Evolutionary conservation across 805 yeast genomes (phyloP), one percentile per base, ranked within the genome.

Genomic region (Scheffersomyces amazonensis): DNA sequence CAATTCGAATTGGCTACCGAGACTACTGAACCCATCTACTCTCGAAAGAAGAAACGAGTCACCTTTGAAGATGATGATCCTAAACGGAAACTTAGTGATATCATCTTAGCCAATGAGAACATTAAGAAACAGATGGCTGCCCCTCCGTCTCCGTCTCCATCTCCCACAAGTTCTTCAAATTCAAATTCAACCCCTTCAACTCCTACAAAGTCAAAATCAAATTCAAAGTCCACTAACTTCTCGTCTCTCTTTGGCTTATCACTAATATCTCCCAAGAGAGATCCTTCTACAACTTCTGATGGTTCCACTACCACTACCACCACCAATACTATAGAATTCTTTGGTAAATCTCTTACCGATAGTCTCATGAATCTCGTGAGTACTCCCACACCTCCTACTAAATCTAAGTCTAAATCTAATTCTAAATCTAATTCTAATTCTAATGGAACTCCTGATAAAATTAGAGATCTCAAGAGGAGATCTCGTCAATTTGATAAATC

Each of bases 1-100:
- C 35, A 49, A 6, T n/a, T n/a, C n/a, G 46, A 48, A 25, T 30
- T 41, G 4, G 52, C 49, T 3, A 37, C 52, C 13, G 64, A 71
- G n/a, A 63, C 69, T 2, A 53, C 64, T 11, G 69, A 62, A 36
- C 45, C 60, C 11, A 52, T 60, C 7, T 55, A 58, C 41, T 62
- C 51, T 34, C 42, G 19, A 23, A 10, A 35, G 25, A 15, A 17
- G 21, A 27, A 27, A 12, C n/a, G 30, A 10, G 33, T 23, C 10
- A 27, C 32, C 13, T 18, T 42, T 20, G 30, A 34, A 10, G 38
- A 39, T 9, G 44, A 39, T 22, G 49, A 44, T 21, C 40, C 55
- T 2, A 44, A 42, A 21, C 40, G 46, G 5, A 33, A 46, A 16
- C 15, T 42, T 18, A 35, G 17, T 22, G 41, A 34, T 16, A 35